Evolutionary conservation across 2,329 filamentous ascomycete genomes (phyloP).

Genomic region (Fusarium floridanum): DNA sequence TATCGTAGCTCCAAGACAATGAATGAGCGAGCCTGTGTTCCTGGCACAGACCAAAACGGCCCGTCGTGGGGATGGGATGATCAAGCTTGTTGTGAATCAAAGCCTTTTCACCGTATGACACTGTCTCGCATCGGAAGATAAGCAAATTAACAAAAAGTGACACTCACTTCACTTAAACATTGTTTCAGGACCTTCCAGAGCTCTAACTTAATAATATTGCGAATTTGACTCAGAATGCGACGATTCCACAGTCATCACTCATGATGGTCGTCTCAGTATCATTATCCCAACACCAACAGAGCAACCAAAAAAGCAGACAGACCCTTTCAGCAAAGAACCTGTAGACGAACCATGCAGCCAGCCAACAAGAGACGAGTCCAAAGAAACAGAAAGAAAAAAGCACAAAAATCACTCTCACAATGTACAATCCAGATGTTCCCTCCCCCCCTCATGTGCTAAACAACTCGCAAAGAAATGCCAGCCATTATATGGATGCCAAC

Average conservation of each 20-base stretch:
- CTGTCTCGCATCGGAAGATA: constrained; percentile 6
- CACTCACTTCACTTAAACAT: not conserved
- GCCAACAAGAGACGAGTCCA: constrained; percentile 21
- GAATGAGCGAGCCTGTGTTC: not conserved
- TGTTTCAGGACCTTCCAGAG: constrained; percentile 8
- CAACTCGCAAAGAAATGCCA: constrained; percentile 21
- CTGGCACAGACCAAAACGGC: constrained; percentile 9
- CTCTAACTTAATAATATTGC: constrained; percentile 26
- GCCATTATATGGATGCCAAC: constrained; percentile 27
- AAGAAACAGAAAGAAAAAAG: constrained; percentile 19
- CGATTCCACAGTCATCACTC: constrained; percentile 49
- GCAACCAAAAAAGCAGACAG: constrained; percentile 17
- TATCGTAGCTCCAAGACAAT: constrained; percentile 26
- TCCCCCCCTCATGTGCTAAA: constrained; percentile 19
- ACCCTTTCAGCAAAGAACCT: constrained; percentile 14
- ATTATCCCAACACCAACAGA: constrained; percentile 48
- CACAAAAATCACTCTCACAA: constrained; percentile 18
- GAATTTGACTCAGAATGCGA: constrained; percentile 47
- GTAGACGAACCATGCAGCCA: constrained; percentile 24
- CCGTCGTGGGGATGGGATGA: constrained; percentile 3
- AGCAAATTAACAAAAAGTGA: not conserved
- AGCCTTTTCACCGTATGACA: not conserved
- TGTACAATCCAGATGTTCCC: constrained; percentile 29
- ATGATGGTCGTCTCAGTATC: constrained; percentile 51
- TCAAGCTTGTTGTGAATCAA: not conserved